Base-by-base conservation (phyloP, 805 yeast species). In the Alloascoidea africana region DNA sequence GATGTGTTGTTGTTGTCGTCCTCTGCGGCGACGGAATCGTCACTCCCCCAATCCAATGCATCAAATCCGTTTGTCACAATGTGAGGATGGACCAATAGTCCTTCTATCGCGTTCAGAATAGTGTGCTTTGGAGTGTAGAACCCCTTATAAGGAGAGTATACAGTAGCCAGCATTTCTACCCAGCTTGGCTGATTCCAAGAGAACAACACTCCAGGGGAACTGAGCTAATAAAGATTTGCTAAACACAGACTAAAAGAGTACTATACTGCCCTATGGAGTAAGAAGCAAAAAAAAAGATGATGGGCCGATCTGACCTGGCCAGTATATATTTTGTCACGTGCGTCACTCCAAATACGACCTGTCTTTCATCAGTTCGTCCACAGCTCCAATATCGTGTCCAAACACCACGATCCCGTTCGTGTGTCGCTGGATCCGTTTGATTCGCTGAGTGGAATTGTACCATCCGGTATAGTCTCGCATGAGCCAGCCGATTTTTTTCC, bases 361-460 rank as follows among this genome's bases (percentile, higher is more conserved):
- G 30, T 23, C 30, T n/a, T 23, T 23, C 30, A 23, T 8, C n/a
- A 23, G n/a, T 8, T 8, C n/a, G 13, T 23, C n/a, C 13, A 23
- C n/a, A 23, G 13, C 8, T 8, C n/a, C n/a, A 23, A 23, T n/a
- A 23, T 23, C 30, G n/a, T 23, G 30, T 8, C 30, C 30, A n/a
- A 23, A 23, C n/a, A 38, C 27, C 4, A 38, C 40, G 30, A 30
- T 18, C 18, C 34, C 40, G 27, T 38, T 38, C n/a, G 40, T 38
- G 23, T 38, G 35, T 27, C 40, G 32, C 32, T 38, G 40, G 16
- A 38, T 18, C 16, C 40, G 27, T 38, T 37, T 38, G 4, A 38
- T 16, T 35, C 16, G 34, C n/a, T 34, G 40, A 3, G 40, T 38
- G 5, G 38, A 34, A 18, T 34, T 38, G 18, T 38, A 38, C 40